Percentiles rank a stretch among this genome's conserved stretches.
Evolutionary conservation across 1,284 basidiomycete genomes (phyloP).

Genomic region (Dichomitus squalens): DNA sequence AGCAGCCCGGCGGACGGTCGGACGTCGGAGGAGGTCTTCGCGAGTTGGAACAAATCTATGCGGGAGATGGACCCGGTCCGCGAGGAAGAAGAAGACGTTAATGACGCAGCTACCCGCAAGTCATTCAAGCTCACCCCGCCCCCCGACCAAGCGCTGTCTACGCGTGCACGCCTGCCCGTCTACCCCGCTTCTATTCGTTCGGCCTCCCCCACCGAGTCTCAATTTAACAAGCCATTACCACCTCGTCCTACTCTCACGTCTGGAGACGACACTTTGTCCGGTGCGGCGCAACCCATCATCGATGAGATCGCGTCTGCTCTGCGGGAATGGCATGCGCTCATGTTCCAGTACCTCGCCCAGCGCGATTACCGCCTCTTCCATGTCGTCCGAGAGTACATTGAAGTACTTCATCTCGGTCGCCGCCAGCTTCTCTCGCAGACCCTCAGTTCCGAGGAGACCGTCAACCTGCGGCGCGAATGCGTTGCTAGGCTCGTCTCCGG

Average conservation of each 20-base stretch:
- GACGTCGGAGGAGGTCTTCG: constrained; percentile 41
- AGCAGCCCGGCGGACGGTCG: constrained; percentile 38
- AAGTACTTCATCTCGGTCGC: constrained; percentile 87
- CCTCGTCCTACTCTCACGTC: constrained; percentile 93
- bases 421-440: constrained; percentile 90
- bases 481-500: constrained; percentile 88
- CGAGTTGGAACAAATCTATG: constrained; percentile 41
- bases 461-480: constrained; percentile 82
- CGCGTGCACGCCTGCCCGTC: constrained; percentile 68
- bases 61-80: constrained; percentile 61
- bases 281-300: constrained; percentile 84
- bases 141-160: constrained; percentile 70
- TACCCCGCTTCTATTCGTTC: constrained; percentile 70
- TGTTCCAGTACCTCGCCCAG: constrained; percentile 88
- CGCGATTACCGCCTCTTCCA: constrained; percentile 92
- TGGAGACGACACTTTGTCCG: constrained; percentile 87
- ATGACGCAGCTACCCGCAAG: constrained; percentile 41
- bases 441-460: constrained; percentile 86
- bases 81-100: constrained; percentile 72
- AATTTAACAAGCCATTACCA: constrained; percentile 77
- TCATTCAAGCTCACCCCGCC: constrained; percentile 74
- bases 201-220: constrained; percentile 59
- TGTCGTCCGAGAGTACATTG: constrained; percentile 87
- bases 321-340: constrained; percentile 92
- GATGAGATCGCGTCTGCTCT: constrained; percentile 97